phyloP scores from a whole-genome alignment of 139 green algal genomes.

The Chlamydomonas sp. region DNA sequence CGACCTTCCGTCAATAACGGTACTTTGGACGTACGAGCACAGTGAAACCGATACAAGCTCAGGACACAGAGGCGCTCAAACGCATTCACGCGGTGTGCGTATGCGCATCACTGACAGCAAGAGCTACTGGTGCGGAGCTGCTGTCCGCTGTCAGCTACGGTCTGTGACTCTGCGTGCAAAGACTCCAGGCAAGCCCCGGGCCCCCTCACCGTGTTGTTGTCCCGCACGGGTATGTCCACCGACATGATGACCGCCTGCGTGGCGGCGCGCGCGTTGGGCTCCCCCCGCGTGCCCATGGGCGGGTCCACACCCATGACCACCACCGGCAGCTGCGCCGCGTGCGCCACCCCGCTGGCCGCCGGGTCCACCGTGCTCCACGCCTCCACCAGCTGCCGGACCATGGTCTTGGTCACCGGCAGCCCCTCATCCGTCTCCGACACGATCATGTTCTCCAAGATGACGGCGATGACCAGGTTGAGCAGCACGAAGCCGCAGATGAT shows the following conservation, averaged over 20 bases:
- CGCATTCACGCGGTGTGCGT: no score
- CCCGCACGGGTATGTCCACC: slow-evolving; percentile 58
- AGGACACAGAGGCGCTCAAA: no score
- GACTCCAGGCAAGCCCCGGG: slow-evolving; percentile 47
- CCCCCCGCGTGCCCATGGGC: slow-evolving; percentile 51
- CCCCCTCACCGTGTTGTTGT: background rate
- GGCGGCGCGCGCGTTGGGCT: slow-evolving; percentile 11
- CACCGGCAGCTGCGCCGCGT: slow-evolving; percentile 40
- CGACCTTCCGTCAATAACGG: no score
- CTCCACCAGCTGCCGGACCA: slow-evolving; percentile 52
- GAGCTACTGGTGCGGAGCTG: no score
- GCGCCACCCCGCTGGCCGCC: slow-evolving; percentile 55
- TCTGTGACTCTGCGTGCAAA: slow-evolving; percentile 61
- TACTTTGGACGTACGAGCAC: no score
- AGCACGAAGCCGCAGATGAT: slow-evolving; percentile 69
- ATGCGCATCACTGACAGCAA: no score
- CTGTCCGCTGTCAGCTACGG: slow-evolving; percentile 43
- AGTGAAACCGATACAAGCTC: background rate
- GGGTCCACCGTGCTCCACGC: slow-evolving; percentile 65
- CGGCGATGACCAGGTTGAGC: slow-evolving; percentile 77
- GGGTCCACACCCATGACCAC: slow-evolving; percentile 17
- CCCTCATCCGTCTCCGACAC: slow-evolving; percentile 38
- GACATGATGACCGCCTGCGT: slow-evolving; percentile 63
- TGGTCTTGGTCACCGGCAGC: slow-evolving; percentile 43
- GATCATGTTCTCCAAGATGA: slow-evolving; percentile 76